Evolutionary conservation across 805 yeast genomes (phyloP), one percentile per base, ranked within the genome.

Genomic region (Yamadazyma laniorum): DNA sequence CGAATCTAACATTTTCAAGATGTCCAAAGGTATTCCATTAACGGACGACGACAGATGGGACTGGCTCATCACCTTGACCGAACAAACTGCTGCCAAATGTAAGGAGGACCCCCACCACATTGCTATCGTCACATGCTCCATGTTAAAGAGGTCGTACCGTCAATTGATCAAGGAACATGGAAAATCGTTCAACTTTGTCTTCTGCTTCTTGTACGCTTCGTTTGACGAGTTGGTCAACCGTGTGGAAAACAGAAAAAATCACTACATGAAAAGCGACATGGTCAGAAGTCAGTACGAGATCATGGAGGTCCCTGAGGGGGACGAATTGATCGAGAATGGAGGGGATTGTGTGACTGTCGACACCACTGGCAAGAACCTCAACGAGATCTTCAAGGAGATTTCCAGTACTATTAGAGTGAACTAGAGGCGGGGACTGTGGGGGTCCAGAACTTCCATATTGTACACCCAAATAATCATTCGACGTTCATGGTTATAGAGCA

Each of bases 11-110:
- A 69, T 91, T 11, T 79, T 72, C 14, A 93, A 93, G 59, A 93
- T 93, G 99, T 61, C 84, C 2, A 52, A 67, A 15, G 95, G 95
- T 0, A 71, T 76, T 15, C 95, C 98, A 1, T 67, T 93, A 41
- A 77, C 81, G 0, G 99, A 93, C 55, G 93, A 81, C 2, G 99
- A 93, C 59, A 67, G 99, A 43, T 85, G 91, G 90, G 90, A 75
- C 1, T 93, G 99, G 99, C 71, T 93, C 14, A 59, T 67, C 26
- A 56, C 58, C 26, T 61, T 93, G 9, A 64, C 81, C 3, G 44
- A 50, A 5, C 45, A 47, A 4, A 63, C 80, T 1, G 62, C 76
- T 2, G 45, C 49, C 0, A 51, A 58, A n/a, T 70, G 81, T 3
- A 34, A 49, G 11, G 55, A 55, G 2, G 32, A 51, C 4, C 26